A percentile compares a stretch with the other conserved stretches of the same genome.
Evolutionary conservation across 1,139 yeast species (phyloP).

Genomic region (Pneumocystis sp.): DNA sequence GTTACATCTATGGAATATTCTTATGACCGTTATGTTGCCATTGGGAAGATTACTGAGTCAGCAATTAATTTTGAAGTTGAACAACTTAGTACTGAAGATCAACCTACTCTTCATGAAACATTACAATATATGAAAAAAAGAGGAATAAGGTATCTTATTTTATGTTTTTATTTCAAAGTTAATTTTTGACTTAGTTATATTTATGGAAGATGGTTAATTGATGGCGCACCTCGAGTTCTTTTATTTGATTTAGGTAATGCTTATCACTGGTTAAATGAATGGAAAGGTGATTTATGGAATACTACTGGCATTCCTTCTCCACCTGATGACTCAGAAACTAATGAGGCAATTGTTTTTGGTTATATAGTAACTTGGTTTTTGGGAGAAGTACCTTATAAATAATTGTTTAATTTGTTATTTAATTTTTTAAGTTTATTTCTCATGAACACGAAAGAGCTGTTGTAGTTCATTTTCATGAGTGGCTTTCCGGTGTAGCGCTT

Average conservation of each 20-base stretch:
- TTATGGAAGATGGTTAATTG: conserved; percentile 94
- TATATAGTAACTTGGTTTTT: conserved; percentile 93
- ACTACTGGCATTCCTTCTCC: conserved; percentile 89
- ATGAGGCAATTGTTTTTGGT: conserved; percentile 84
- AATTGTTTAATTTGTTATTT: not conserved
- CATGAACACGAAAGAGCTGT: conserved; percentile 77
- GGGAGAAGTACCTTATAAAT: conserved; percentile 40
- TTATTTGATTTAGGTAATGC: conserved; percentile 78
- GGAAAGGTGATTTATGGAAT: conserved; percentile 91
- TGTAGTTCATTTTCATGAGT: conserved; percentile 89
- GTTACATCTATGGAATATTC: conserved; percentile 88
- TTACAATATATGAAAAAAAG: conserved; percentile 61
- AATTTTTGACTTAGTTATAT: conserved; percentile 20
- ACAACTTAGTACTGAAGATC: conserved; percentile 22
- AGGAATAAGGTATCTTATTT: conserved; percentile 47
- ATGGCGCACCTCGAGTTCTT: conserved; percentile 75
- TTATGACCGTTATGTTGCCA: conserved; percentile 57
- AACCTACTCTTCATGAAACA: conserved; percentile 47
- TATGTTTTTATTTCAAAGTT: not conserved
- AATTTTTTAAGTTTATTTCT: conserved; percentile 36
- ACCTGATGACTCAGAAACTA: conserved; percentile 70
- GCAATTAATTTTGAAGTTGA: not conserved
- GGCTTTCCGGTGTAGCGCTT: conserved; percentile 94
- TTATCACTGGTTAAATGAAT: conserved; percentile 54
- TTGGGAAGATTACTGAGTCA: conserved; percentile 20